Conservation (phyloP, 176 grass and related monocot species). For the Eragrostis nindensis region DNA sequence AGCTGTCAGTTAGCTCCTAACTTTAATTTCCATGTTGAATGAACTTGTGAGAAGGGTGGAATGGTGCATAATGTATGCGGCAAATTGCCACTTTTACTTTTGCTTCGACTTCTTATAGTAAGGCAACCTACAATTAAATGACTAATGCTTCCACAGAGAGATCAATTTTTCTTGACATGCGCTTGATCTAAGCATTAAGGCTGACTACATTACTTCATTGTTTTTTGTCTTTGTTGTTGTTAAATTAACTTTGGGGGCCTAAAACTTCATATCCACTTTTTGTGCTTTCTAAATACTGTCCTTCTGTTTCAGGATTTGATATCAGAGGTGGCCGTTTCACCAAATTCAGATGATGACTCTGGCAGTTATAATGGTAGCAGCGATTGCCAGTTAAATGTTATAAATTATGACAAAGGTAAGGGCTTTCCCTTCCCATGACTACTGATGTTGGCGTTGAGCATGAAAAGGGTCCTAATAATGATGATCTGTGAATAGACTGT, state of each 20-base stretch:
- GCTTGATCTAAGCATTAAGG: slow-evolving; percentile 20
- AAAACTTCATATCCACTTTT: background rate
- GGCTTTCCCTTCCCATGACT: slow-evolving; percentile 1
- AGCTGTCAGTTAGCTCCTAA: background rate
- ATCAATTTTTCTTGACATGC: slow-evolving; percentile 7
- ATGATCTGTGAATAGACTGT: background rate
- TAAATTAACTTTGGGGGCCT: slow-evolving; percentile 1
- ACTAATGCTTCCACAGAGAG: background rate
- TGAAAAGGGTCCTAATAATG: background rate
- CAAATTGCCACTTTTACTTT: slow-evolving; percentile 16
- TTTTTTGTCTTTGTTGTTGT: background rate
- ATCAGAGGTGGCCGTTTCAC: slow-evolving; percentile 50
- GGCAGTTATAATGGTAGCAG: slow-evolving; percentile 49
- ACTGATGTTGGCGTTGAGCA: slow-evolving; percentile 10
- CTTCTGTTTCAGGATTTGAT: slow-evolving; percentile 59
- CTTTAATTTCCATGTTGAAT: slow-evolving; percentile 8
- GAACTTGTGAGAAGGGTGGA: background rate
- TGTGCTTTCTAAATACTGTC: slow-evolving; percentile 12
- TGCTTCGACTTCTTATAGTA: background rate
- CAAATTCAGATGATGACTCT: slow-evolving; percentile 60
- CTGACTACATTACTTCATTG: background rate
- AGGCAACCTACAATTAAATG: background rate
- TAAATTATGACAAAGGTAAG: slow-evolving; percentile 64
- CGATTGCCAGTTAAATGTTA: slow-evolving; percentile 55
- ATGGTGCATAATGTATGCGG: slow-evolving; percentile 1